phyloP scores from a whole-genome alignment of 2,329 filamentous ascomycete species.

The Aspergillus aculeatus region DNA sequence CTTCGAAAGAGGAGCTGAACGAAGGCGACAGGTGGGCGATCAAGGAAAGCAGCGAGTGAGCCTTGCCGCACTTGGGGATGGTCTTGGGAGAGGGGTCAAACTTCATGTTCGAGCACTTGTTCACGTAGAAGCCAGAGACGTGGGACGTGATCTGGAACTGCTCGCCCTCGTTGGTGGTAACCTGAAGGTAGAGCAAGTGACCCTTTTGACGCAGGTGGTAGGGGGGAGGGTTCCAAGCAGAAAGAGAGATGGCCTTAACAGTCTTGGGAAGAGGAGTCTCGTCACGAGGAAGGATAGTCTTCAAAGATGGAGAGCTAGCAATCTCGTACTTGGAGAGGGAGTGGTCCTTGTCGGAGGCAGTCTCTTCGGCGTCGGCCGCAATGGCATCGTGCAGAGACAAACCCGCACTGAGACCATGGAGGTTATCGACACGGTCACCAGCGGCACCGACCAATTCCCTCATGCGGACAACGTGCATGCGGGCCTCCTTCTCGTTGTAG shows the following conservation, averaged over 20 bases:
- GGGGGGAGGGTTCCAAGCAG: slow-evolving; percentile 94
- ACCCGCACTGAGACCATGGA: slow-evolving; percentile 83
- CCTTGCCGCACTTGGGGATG: slow-evolving; percentile 71
- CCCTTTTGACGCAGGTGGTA: slow-evolving; percentile 87
- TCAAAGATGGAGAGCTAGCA: slow-evolving; percentile 64
- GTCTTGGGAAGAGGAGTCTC: slow-evolving; percentile 77
- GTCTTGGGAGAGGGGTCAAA: slow-evolving; percentile 86
- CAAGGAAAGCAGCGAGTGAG: slow-evolving; percentile 83
- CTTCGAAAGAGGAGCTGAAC: slow-evolving; percentile 72
- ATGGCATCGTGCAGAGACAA: slow-evolving; percentile 84
- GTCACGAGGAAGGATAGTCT: slow-evolving; percentile 67
- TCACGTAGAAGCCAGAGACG: slow-evolving; percentile 93
- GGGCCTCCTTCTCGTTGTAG: slow-evolving; percentile 97
- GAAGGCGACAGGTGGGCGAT: slow-evolving; percentile 78
- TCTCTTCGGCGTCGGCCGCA: slow-evolving; percentile 45
- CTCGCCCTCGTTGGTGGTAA: slow-evolving; percentile 91
- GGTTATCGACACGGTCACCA: slow-evolving; percentile 79
- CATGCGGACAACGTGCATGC: slow-evolving; percentile 88
- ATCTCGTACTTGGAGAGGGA: slow-evolving; percentile 75
- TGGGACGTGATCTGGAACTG: slow-evolving; percentile 91
- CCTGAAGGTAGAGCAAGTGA: slow-evolving; percentile 84
- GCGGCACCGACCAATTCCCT: slow-evolving; percentile 91
- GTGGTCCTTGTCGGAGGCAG: slow-evolving; percentile 48
- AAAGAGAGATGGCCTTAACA: slow-evolving; percentile 82
- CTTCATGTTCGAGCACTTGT: slow-evolving; percentile 91